These are phyloP conservation scores for Lepidopterella palustris DNA, from an alignment of 495 filamentous ascomycete species.

Conservation along the genomic window DNA sequence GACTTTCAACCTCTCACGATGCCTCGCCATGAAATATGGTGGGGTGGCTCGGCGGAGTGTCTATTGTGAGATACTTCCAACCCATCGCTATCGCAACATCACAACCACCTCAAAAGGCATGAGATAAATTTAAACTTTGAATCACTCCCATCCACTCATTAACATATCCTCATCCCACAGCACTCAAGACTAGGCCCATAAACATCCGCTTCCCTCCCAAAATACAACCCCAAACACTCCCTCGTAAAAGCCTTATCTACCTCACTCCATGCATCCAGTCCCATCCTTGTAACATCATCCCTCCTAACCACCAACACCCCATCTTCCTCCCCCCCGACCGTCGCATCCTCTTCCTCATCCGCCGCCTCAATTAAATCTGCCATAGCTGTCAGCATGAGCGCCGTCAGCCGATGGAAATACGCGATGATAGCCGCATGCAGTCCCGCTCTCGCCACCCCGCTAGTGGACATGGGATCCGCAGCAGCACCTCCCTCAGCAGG, in stretches of 20 bases:
- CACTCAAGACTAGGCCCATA: constrained; percentile 68
- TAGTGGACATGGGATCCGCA: neutral
- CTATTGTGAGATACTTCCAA: no score
- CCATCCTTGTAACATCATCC: constrained; percentile 72
- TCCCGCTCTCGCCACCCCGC: neutral
- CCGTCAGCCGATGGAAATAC: constrained; percentile 86
- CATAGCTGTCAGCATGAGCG: constrained; percentile 60
- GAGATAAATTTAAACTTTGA: no score
- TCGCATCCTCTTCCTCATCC: constrained; percentile 45
- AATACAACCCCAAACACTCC: constrained; percentile 63
- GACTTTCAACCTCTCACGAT: no score
- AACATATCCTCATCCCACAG: constrained; percentile 76
- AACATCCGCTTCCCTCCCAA: constrained; percentile 60
- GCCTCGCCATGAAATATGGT: no score
- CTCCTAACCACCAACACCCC: constrained; percentile 22
- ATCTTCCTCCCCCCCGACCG: constrained; percentile 37
- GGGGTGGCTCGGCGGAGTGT: no score
- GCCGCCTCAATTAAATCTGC: constrained; percentile 59
- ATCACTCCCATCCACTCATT: neutral
- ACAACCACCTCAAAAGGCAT: no score
- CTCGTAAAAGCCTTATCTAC: constrained; percentile 66
- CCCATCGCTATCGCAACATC: no score
- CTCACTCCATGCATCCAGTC: constrained; percentile 80
- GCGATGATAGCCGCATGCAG: constrained; percentile 73
- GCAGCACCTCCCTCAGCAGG: constrained; percentile 32